Conservation (phyloP, 768 basidiomycete species). For the Suillus alpinus region DNA sequence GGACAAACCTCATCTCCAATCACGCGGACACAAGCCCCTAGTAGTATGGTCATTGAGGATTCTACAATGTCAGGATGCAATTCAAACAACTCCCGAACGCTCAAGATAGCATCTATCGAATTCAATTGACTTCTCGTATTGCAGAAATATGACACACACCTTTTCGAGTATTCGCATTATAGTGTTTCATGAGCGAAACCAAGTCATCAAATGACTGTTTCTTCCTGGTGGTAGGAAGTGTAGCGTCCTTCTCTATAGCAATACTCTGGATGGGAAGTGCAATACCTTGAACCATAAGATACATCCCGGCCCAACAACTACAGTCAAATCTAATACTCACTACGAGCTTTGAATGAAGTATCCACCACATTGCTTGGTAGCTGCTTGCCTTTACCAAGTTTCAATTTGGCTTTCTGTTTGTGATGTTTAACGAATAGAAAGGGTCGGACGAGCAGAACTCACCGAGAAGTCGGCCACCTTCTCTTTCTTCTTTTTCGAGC, state of each 20-base stretch:
- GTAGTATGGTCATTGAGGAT: constrained; percentile 49
- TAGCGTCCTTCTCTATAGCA: constrained; percentile 48
- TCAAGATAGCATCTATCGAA: constrained; percentile 63
- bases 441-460: constrained; percentile 15
- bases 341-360: constrained; percentile 93
- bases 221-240: constrained; percentile 69
- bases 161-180: constrained; percentile 73
- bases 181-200: constrained; percentile 76
- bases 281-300: constrained; percentile 57
- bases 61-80: constrained; percentile 54
- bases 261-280: constrained; percentile 86
- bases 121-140: neutral
- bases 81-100: constrained; percentile 70
- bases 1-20: constrained; percentile 76
- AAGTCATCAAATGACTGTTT: constrained; percentile 78
- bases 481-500: constrained; percentile 80
- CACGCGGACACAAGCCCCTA: constrained; percentile 63
- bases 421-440: constrained; percentile 1
- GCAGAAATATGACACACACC: constrained; percentile 38
- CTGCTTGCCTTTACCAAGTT: constrained; percentile 94
- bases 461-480: constrained; percentile 88
- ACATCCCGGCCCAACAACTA: neutral
- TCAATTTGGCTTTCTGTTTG: constrained; percentile 88
- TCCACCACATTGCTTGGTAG: constrained; percentile 81
- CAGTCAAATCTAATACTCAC: constrained; percentile 45